Percentiles rank a stretch among this genome's conserved stretches.
Evolutionary conservation across 371 early-diverging fungal genomes (phyloP).

Genomic region (Zychaea mexicana): DNA sequence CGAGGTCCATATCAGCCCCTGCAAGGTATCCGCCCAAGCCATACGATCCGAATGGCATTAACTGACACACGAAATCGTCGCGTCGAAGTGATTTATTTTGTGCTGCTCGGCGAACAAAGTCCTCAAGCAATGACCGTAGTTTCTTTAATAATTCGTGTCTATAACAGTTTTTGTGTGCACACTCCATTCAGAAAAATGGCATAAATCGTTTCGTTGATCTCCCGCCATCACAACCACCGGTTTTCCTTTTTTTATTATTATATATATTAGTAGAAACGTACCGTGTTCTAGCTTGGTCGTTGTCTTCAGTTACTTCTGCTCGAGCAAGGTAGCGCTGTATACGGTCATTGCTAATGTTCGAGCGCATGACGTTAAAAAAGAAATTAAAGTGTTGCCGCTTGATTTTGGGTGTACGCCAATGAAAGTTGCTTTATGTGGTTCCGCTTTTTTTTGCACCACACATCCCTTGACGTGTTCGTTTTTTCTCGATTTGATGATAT

Average conservation of each 20-base stretch:
- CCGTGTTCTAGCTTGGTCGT: not conserved
- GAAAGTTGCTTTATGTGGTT: no score
- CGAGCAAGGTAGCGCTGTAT: not conserved
- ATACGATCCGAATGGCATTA: slow-evolving; percentile 47
- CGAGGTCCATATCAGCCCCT: slow-evolving; percentile 46
- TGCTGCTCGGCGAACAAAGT: not conserved
- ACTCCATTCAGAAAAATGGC: not conserved
- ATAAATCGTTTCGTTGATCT: no score
- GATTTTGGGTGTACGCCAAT: no score
- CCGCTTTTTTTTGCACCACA: no score
- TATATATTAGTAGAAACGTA: not conserved
- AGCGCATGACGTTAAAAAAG: no score
- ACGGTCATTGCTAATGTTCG: not conserved
- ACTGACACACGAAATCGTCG: slow-evolving; percentile 17
- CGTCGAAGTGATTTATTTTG: not conserved
- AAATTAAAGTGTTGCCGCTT: no score
- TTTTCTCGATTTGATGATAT: no score
- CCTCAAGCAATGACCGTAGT: not conserved
- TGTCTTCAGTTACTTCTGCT: not conserved
- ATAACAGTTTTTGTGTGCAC: not conserved
- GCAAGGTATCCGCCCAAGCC: slow-evolving; percentile 33
- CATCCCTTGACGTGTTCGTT: no score
- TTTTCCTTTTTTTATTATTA: no score
- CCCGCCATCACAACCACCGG: no score
- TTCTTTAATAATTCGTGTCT: not conserved